Evolutionary conservation across 331 rosid genomes (phyloP).

Genomic region (Pyrus hybrid): DNA sequence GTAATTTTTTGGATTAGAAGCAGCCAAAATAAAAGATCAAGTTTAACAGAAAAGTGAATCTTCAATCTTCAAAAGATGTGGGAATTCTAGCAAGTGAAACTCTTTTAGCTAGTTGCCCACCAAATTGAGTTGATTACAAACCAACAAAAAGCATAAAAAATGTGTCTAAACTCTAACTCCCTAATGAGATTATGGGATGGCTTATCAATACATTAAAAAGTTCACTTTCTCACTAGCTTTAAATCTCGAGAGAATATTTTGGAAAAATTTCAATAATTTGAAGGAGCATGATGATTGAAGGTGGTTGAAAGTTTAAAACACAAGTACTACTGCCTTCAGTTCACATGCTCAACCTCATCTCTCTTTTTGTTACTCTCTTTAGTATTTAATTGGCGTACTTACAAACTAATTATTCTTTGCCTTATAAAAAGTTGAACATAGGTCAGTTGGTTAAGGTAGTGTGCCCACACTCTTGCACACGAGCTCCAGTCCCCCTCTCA

Average conservation of each 20-base stretch:
- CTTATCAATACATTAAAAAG: slow-evolving; percentile 31
- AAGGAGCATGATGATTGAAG: background rate
- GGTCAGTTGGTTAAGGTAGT: too few relatives aligned
- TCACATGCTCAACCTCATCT: slow-evolving; percentile 11
- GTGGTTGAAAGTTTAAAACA: slow-evolving; percentile 18
- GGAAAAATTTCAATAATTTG: slow-evolving; percentile 11
- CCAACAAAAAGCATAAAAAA: slow-evolving; percentile 22
- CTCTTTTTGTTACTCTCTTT: background rate
- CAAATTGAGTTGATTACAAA: background rate
- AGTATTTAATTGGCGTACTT: slow-evolving; percentile 8
- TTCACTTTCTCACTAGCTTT: slow-evolving; percentile 24
- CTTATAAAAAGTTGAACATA: background rate
- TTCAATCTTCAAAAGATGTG: background rate
- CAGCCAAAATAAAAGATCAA: background rate
- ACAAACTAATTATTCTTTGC: slow-evolving; percentile 13
- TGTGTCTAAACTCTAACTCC: slow-evolving; percentile 19
- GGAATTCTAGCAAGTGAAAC: background rate
- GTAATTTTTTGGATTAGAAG: background rate
- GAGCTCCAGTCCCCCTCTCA: too few relatives aligned
- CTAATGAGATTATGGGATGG: slow-evolving; percentile 7
- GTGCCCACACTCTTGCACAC: too few relatives aligned
- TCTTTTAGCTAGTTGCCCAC: slow-evolving; percentile 14
- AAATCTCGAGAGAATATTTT: slow-evolving; percentile 15
- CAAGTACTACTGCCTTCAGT: slow-evolving; percentile 14
- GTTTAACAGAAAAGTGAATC: slow-evolving; percentile 6